Evolutionary conservation across 192 early-diverging fungal genomes (phyloP).

Genomic region (Mortierella claussenii): DNA sequence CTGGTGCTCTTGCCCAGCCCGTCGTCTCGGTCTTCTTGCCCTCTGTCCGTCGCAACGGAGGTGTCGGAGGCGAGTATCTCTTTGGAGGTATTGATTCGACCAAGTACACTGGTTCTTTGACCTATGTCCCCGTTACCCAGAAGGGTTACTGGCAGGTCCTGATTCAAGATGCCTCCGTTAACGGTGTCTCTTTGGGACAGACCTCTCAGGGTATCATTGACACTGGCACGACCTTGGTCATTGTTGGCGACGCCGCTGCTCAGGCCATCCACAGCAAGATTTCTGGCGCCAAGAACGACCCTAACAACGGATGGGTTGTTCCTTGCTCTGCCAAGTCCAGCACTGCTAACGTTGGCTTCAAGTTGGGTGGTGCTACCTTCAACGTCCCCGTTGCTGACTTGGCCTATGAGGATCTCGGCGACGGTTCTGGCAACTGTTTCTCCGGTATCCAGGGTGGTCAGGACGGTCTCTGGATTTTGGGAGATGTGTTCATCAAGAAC

Average conservation of each 20-base stretch:
- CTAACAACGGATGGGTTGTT: conserved; percentile 37
- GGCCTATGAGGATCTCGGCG: conserved; percentile 37
- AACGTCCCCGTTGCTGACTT: conserved; percentile 53
- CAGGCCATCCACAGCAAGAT: conserved; percentile 59
- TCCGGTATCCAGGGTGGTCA: conserved; percentile 50
- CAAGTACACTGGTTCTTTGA: conserved; percentile 61
- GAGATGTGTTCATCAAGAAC: conserved; percentile 76
- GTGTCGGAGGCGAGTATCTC: conserved; percentile 59
- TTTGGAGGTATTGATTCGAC: conserved; percentile 67
- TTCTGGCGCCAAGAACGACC: conserved; percentile 20
- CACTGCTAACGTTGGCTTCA: conserved; percentile 44
- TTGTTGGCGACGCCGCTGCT: conserved; percentile 64
- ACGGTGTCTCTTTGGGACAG: conserved; percentile 48
- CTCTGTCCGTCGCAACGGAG: conserved; percentile 55
- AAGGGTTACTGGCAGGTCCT: conserved; percentile 68
- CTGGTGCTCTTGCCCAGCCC: conserved; percentile 62
- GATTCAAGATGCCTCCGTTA: conserved; percentile 59
- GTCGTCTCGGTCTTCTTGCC: conserved; percentile 71
- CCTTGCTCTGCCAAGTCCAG: conserved; percentile 33
- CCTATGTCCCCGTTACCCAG: conserved; percentile 64
- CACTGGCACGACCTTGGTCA: conserved; percentile 72
- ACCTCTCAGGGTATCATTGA: conserved; percentile 64
- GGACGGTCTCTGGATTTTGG: conserved; percentile 61
- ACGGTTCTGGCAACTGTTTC: conserved; percentile 31
- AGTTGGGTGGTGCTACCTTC: conserved; percentile 47